Percentiles rank a stretch among this genome's conserved stretches.
Conservation (phyloP, 1,284 basidiomycete genomes). For the Gomphus sp. region DNA sequence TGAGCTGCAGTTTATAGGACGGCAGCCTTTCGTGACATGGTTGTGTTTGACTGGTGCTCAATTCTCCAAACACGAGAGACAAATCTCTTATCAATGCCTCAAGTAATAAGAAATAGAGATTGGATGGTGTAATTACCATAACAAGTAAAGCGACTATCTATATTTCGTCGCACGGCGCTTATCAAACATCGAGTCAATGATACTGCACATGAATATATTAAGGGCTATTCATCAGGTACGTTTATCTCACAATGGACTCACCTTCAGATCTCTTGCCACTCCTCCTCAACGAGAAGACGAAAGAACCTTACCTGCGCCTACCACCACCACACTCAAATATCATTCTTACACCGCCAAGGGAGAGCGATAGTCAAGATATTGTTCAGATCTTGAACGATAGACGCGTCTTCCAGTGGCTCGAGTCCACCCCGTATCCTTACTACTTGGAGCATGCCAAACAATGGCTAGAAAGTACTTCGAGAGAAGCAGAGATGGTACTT, state of each 20-base stretch:
- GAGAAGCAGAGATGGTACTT: conserved; percentile 19
- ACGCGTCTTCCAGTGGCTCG: conserved; percentile 34
- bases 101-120: no score
- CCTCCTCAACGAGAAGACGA: conserved; percentile 32
- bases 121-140: no score
- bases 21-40: no score
- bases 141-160: no score
- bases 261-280: conserved; percentile 22
- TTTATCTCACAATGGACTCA: not conserved
- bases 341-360: conserved; percentile 52
- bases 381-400: conserved; percentile 41
- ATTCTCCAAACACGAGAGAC: no score
- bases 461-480: conserved; percentile 22
- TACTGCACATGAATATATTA: no score
- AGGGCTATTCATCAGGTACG: no score
- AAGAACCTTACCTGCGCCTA: conserved; percentile 45
- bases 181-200: no score
- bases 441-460: conserved; percentile 27
- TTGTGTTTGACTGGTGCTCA: no score
- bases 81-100: no score
- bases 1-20: no score
- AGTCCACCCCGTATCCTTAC: conserved; percentile 45
- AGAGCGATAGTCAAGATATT: conserved; percentile 24
- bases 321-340: conserved; percentile 38
- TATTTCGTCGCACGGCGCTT: no score